These are phyloP conservation scores for Colletotrichum horii DNA, from an alignment of 2,329 filamentous ascomycete genomes.

Conservation along the genomic window DNA sequence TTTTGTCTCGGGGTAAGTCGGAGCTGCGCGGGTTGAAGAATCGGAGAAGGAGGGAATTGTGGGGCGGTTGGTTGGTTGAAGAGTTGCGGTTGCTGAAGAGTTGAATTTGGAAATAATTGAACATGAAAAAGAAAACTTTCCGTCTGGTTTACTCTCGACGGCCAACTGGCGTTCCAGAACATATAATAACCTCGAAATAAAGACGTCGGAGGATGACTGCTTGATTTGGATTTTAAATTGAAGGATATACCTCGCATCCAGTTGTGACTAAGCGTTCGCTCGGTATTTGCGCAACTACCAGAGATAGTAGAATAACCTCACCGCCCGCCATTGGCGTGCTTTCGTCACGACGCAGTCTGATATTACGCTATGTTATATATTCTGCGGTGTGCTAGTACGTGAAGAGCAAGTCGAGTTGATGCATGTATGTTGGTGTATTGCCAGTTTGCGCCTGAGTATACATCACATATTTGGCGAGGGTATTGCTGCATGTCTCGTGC, in stretches of 20 bases:
- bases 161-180: too few relatives aligned
- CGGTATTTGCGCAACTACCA: too few relatives aligned
- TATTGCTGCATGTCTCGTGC: fast-evolving
- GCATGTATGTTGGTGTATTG: fast-evolving
- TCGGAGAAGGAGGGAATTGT: background rate
- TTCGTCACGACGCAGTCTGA: too few relatives aligned
- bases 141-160: fast-evolving
- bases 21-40: background rate
- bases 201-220: too few relatives aligned
- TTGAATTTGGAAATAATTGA: background rate
- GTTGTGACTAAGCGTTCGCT: too few relatives aligned
- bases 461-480: background rate
- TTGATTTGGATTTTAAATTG: too few relatives aligned
- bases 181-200: fast-evolving
- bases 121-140: background rate
- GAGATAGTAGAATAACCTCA: too few relatives aligned
- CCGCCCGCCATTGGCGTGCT: too few relatives aligned
- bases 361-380: too few relatives aligned
- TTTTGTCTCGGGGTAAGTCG: background rate
- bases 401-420: fast-evolving
- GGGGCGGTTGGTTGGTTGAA: background rate
- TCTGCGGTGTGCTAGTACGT: too few relatives aligned
- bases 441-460: background rate
- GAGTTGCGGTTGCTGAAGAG: background rate
- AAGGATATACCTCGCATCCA: too few relatives aligned